phyloP scores from a whole-genome alignment of 2,329 filamentous ascomycete species.

The Curvularia sp. region DNA sequence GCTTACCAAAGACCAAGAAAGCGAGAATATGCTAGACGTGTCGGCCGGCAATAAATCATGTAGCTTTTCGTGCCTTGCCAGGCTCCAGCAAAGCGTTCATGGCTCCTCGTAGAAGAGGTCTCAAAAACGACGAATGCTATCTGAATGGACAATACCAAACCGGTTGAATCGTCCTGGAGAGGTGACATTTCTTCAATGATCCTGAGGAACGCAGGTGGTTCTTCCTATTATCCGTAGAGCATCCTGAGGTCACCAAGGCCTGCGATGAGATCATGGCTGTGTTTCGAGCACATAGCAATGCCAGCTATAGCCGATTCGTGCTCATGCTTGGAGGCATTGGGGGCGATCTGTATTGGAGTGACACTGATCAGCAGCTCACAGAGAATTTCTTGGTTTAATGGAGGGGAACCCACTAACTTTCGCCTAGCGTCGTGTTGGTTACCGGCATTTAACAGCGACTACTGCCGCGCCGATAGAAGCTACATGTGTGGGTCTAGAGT shows the following conservation, averaged over 20 bases:
- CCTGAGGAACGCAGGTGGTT: background rate
- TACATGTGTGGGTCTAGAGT: slow-evolving; percentile 12
- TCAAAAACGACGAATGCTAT: background rate
- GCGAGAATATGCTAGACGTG: too few species aligned
- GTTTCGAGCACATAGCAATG: slow-evolving; percentile 1
- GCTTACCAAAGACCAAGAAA: too few species aligned
- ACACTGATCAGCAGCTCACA: slow-evolving; percentile 13
- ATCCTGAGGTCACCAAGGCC: background rate
- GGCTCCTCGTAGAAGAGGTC: background rate
- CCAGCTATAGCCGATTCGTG: slow-evolving; percentile 1
- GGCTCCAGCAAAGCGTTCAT: background rate
- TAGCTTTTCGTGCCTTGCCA: background rate
- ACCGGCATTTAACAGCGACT: slow-evolving; percentile 11
- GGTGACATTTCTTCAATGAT: background rate
- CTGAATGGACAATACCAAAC: too few species aligned
- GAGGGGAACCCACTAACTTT: background rate
- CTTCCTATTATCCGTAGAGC: background rate
- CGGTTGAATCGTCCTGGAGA: background rate
- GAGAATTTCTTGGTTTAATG: background rate
- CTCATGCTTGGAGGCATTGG: slow-evolving; percentile 11
- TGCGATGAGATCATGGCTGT: background rate
- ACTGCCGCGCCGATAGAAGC: slow-evolving; percentile 3
- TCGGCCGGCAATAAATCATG: background rate
- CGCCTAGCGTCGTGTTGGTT: slow-evolving; percentile 15
- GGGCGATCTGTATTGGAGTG: slow-evolving; percentile 7